Percentiles rank a stretch among this genome's conserved stretches.
These are phyloP conservation scores for Alloteropsis semialata DNA, from an alignment of 176 grass and related monocot species.

Conservation along the genomic window DNA sequence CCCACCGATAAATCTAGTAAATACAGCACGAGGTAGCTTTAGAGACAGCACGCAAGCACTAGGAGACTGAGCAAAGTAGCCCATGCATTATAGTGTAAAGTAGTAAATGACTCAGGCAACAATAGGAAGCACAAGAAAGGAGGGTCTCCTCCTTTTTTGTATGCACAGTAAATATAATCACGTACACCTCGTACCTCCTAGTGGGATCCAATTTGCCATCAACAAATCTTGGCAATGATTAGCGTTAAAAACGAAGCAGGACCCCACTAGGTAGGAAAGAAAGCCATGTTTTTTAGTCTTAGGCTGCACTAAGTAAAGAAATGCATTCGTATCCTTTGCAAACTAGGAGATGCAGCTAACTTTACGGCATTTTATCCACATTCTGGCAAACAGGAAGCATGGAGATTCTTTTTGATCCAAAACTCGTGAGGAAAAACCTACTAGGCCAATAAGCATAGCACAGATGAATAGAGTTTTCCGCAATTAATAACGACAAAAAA, in stretches of 20 bases:
- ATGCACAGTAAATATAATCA: constrained; percentile 2
- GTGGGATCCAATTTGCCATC: constrained; percentile 54
- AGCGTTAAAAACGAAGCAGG: constrained; percentile 14
- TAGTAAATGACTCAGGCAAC: constrained; percentile 40
- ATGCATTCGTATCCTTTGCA: constrained; percentile 15
- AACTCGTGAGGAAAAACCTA: constrained; percentile 3
- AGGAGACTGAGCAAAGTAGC: neutral
- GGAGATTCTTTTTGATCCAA: constrained; percentile 8
- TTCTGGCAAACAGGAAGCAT: constrained; percentile 6
- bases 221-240: constrained; percentile 38
- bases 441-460: neutral
- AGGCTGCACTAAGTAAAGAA: neutral
- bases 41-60: constrained; percentile 28
- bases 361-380: constrained; percentile 17
- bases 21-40: constrained; percentile 24
- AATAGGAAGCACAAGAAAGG: too few species aligned
- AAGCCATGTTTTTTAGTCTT: neutral
- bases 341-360: neutral
- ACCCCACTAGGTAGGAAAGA: constrained; percentile 14
- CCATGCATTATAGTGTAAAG: constrained; percentile 18
- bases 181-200: constrained; percentile 10
- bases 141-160: neutral
- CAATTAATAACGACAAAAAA: neutral
- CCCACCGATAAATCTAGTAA: constrained; percentile 34
- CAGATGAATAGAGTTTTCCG: neutral